Conservation (phyloP, 345 rosid species). For the Rhodamnia rubescens region DNA sequence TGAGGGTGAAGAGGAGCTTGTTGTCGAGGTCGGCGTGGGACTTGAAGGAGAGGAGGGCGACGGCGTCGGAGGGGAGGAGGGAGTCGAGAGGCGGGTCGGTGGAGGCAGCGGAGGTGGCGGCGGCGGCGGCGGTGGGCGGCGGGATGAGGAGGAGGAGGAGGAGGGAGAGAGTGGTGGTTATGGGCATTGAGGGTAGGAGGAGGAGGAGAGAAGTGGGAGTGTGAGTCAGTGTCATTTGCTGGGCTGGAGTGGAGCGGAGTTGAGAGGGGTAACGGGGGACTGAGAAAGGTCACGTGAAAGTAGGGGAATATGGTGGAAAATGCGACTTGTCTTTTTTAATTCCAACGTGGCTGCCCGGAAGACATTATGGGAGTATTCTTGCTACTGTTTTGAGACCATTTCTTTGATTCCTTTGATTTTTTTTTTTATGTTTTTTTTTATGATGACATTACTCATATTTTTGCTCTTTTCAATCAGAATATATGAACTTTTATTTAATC, state of each 20-base stretch:
- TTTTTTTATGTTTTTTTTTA: too few species aligned
- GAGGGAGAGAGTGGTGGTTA: background rate
- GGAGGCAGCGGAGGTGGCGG: background rate
- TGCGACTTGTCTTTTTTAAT: background rate
- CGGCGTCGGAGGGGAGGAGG: slow-evolving; percentile 57
- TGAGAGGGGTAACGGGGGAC: background rate
- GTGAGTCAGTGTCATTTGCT: background rate
- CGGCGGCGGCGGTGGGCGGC: background rate
- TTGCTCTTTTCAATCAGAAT: background rate
- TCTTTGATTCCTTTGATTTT: too few species aligned
- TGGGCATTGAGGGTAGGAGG: background rate
- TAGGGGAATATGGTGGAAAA: background rate
- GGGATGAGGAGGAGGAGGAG: background rate
- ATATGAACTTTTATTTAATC: background rate
- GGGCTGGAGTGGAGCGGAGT: background rate
- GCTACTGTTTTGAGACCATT: background rate
- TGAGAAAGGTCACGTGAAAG: background rate
- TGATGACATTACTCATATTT: background rate
- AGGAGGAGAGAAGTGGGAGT: background rate
- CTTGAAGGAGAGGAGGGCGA: slow-evolving; percentile 68
- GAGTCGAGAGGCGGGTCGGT: background rate
- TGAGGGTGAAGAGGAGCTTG: slow-evolving; percentile 57
- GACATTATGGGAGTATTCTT: background rate
- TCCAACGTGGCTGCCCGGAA: background rate
- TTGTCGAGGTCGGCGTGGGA: slow-evolving; percentile 73